Base-by-base conservation (phyloP, 768 basidiomycete genomes). In the Lanmaoa rubissima region DNA sequence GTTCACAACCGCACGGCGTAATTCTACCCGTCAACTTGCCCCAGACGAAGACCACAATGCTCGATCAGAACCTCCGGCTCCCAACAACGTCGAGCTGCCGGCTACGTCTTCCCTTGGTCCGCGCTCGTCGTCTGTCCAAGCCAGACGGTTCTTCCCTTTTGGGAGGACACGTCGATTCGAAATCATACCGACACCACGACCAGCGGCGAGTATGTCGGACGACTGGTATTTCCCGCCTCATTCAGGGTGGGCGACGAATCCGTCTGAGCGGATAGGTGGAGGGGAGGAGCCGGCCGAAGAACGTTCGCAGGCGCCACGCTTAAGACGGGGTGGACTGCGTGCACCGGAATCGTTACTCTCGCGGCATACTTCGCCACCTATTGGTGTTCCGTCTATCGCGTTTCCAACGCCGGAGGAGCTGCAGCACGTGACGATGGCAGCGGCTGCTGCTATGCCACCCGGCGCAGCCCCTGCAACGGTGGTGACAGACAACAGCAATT, bases 251-350 rank as follows among this genome's bases (percentile, higher is more conserved):
- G 21, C 65, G 19, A 8, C 48, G 45, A 57, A 48, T 21, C 53
- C 58, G 12, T 47, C 61, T 35, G 67, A 69, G 38, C 58, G 67
- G 51, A 26, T 51, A 21, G 62, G 50, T 34, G 54, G 58, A 10
- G 69, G 68, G 19, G 59, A 70, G 2, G 75, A 75, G 61, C 57
- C 65, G 35, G 73, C 65, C 53, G 71, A 72, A 35, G 76, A 77
- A 10, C 75, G 76, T 21, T 64, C 67, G 14, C 64, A 68, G 56
- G 69, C 64, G 8, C 84, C 87, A 5, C 80, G 85, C 41, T 72
- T 88, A 42, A 82, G 87, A 47, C 81, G 87, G 3, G 85, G 87
- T n/a, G 84, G 86, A 3, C 65, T 88, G 5, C 80, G 82, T 6
- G 80, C 86, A 5, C 84, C 86, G 0, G 88, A 89, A 62, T 80